phyloP scores from a whole-genome alignment of 305 asterid genomes.

The Rubia tinctorum region DNA sequence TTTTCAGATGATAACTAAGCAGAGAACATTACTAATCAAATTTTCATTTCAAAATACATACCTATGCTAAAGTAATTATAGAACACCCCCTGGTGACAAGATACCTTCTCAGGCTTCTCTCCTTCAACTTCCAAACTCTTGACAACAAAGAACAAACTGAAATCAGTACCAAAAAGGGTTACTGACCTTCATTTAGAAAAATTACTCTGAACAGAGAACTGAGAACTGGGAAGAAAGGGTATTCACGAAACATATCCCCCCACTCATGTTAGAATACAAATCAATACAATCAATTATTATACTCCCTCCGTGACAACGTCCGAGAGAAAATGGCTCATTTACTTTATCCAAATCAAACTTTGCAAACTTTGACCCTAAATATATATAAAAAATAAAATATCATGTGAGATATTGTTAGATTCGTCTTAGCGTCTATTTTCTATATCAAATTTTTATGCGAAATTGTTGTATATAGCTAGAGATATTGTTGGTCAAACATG shows the following conservation, averaged over 20 bases:
- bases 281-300: too few relatives aligned
- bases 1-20: not conserved
- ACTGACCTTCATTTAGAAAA: not conserved
- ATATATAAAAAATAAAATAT: too few relatives aligned
- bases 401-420: too few relatives aligned
- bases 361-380: too few relatives aligned
- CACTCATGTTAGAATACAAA: not conserved
- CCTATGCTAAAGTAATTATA: conserved; percentile 99
- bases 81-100: conserved; percentile 84
- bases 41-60: conserved; percentile 9
- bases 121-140: conserved; percentile 85
- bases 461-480: too few relatives aligned
- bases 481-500: too few relatives aligned
- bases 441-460: too few relatives aligned
- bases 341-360: too few relatives aligned
- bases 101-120: conserved; percentile 62
- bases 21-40: not conserved
- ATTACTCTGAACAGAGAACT: not conserved
- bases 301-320: too few relatives aligned
- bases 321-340: too few relatives aligned
- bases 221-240: not conserved
- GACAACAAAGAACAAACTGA: conserved; percentile 21
- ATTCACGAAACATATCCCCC: not conserved
- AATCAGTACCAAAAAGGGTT: conserved; percentile 12
- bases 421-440: too few relatives aligned